Conservation (phyloP, 352 stramenopile genomes). For the Globisporangium ultimum region DNA sequence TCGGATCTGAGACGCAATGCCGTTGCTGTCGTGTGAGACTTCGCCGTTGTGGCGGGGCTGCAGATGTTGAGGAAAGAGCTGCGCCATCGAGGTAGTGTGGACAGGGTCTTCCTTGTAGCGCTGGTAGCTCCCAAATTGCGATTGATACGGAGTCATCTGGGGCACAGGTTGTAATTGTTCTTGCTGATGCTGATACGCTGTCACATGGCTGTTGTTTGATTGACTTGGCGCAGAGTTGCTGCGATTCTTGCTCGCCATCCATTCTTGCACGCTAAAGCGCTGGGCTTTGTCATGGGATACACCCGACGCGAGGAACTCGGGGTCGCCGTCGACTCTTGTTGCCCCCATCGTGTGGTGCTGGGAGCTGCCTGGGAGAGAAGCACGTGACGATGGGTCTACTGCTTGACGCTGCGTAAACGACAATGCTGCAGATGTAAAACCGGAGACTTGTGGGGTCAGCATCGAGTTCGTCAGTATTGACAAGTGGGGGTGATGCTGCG, state of each 20-base stretch:
- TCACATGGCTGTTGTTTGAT: conserved; percentile 16
- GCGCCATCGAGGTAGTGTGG: not conserved
- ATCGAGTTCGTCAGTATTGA: not conserved
- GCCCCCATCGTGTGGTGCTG: not conserved
- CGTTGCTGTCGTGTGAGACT: not conserved
- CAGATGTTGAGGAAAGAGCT: conserved; percentile 1
- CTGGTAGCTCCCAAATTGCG: not conserved
- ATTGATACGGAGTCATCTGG: not conserved
- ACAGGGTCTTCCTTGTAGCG: not conserved
- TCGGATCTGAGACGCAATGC: conserved; percentile 4
- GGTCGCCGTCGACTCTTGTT: conserved; percentile 36
- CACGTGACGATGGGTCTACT: not conserved
- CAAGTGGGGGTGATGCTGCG: not conserved
- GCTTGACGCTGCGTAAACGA: not conserved
- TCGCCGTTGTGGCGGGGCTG: conserved; percentile 2
- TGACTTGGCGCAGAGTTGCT: conserved; percentile 22
- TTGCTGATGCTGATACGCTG: conserved; percentile 10
- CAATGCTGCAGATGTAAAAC: not conserved
- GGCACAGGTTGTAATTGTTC: not conserved
- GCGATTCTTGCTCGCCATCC: conserved; percentile 63
- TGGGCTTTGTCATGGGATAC: conserved; percentile 70
- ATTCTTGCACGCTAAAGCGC: conserved; percentile 68
- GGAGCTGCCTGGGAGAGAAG: not conserved
- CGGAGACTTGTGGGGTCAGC: too few species aligned
- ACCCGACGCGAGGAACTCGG: conserved; percentile 46